Evolutionary conservation across 352 stramenopile genomes (phyloP).

Genomic region (Porosira glacialis): DNA sequence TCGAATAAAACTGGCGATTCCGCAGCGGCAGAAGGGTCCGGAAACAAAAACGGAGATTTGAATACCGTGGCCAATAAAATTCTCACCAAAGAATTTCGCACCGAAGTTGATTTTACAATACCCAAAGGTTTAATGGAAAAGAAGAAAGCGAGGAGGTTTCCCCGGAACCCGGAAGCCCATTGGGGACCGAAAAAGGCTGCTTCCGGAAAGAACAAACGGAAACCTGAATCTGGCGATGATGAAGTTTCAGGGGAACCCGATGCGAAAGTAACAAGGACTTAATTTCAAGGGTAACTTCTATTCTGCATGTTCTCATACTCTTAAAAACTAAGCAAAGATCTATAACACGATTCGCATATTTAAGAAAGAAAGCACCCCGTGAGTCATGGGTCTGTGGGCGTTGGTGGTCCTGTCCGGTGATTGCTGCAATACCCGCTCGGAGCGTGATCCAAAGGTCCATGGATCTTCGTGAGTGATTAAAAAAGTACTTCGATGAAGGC

Average conservation of each 20-base stretch:
- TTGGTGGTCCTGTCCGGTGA: too few species aligned
- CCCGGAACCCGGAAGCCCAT: slow-evolving; percentile 92
- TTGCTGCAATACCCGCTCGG: too few species aligned
- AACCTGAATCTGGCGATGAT: slow-evolving; percentile 4
- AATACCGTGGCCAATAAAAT: slow-evolving; percentile 63
- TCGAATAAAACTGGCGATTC: too few species aligned
- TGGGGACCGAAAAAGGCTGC: slow-evolving; percentile 90
- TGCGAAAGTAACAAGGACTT: background rate
- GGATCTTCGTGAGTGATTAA: too few species aligned
- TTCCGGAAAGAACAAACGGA: slow-evolving; percentile 12
- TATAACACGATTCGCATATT: too few species aligned
- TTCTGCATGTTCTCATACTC: too few species aligned
- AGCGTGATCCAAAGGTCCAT: too few species aligned
- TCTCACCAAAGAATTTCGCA: slow-evolving; percentile 75
- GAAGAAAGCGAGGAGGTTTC: slow-evolving; percentile 88
- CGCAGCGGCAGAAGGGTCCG: slow-evolving; percentile 14
- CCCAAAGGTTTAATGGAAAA: slow-evolving; percentile 72
- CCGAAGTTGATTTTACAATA: slow-evolving; percentile 42
- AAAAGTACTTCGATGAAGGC: too few species aligned
- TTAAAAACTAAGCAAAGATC: too few species aligned
- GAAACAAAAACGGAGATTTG: slow-evolving; percentile 10
- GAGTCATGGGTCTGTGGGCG: too few species aligned
- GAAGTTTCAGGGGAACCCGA: slow-evolving; percentile 1
- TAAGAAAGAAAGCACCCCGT: too few species aligned
- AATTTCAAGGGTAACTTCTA: background rate